Evolutionary conservation across 352 stramenopile genomes (phyloP).

Genomic region (Pythium rhizo-oryzae): DNA sequence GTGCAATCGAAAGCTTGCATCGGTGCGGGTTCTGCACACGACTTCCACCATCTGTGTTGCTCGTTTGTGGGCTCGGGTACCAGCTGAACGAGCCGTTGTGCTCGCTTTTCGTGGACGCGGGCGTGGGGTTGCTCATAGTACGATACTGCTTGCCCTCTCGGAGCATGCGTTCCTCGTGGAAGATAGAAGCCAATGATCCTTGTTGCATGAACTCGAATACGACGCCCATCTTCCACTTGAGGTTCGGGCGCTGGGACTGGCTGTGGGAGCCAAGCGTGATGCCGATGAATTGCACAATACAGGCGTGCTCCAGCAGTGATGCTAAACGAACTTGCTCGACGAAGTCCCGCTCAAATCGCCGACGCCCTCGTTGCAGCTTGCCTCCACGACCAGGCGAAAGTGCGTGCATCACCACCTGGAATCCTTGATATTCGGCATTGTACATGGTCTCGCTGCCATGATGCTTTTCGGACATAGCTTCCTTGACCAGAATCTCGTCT

Average conservation of each 20-base stretch:
- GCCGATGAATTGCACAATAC: constrained; percentile 80
- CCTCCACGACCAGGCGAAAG: constrained; percentile 39
- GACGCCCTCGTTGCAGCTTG: constrained; percentile 41
- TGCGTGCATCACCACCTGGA: constrained; percentile 70
- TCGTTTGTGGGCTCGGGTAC: constrained; percentile 47
- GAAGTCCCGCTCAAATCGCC: constrained; percentile 51
- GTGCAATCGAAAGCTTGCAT: constrained; percentile 75
- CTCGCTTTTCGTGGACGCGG: background rate
- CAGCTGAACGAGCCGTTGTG: constrained; percentile 23
- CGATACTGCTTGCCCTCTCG: constrained; percentile 62
- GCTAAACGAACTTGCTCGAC: constrained; percentile 72
- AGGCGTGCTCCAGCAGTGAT: constrained; percentile 58
- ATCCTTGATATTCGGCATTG: constrained; percentile 70
- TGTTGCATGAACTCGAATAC: constrained; percentile 81
- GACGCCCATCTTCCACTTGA: constrained; percentile 63
- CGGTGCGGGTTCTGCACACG: constrained; percentile 16
- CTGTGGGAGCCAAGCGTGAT: constrained; percentile 62
- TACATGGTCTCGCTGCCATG: constrained; percentile 37
- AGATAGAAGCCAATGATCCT: constrained; percentile 63
- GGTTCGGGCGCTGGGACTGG: constrained; percentile 30
- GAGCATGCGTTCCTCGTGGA: constrained; percentile 53
- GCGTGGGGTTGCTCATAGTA: background rate
- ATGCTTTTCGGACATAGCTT: constrained; percentile 29
- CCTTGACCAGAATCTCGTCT: constrained; percentile 62
- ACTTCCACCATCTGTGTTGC: constrained; percentile 34